Evolutionary conservation across 2,329 filamentous ascomycete species (phyloP).

Genomic region (Aspergillus sp.): DNA sequence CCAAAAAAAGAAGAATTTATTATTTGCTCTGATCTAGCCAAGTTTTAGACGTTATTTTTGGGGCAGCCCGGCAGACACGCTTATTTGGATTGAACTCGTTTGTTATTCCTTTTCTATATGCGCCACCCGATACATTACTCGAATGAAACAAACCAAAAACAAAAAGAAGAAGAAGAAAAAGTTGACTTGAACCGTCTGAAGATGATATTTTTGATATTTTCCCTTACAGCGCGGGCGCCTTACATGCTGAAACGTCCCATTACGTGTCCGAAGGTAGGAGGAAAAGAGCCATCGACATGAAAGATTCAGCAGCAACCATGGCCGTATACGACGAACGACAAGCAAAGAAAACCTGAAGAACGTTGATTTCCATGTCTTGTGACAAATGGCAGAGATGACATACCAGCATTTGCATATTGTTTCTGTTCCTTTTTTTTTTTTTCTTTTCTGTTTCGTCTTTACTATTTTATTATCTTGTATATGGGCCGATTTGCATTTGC

Average conservation of each 20-base stretch:
- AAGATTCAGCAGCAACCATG: constrained; percentile 13
- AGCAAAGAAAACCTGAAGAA: constrained; percentile 15
- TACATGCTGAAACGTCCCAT: constrained; percentile 18
- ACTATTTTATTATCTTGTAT: constrained; percentile 15
- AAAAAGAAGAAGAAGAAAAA: constrained; percentile 20
- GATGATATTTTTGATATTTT: neutral
- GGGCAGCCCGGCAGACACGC: constrained; percentile 31
- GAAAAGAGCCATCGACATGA: constrained; percentile 12
- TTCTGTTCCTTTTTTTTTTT: neutral
- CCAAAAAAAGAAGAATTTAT: constrained; percentile 22
- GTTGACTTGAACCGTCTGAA: constrained; percentile 5
- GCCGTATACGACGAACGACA: constrained; percentile 31
- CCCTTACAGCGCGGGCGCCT: constrained; percentile 13
- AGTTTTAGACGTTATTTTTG: constrained; percentile 33
- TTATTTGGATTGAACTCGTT: constrained; percentile 22
- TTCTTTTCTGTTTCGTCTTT: constrained; percentile 15
- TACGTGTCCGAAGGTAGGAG: constrained; percentile 11
- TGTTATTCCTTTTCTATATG: constrained; percentile 15
- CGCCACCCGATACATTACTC: too few species aligned
- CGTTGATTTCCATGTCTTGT: constrained; percentile 14
- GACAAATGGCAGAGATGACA: constrained; percentile 26
- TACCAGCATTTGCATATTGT: constrained; percentile 31
- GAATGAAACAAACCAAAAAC: constrained; percentile 10
- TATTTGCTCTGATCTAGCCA: constrained; percentile 32
- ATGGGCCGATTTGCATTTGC: constrained; percentile 17